Conservation (phyloP, 306 rosid genomes). For the Pyrus bretschneideri region DNA sequence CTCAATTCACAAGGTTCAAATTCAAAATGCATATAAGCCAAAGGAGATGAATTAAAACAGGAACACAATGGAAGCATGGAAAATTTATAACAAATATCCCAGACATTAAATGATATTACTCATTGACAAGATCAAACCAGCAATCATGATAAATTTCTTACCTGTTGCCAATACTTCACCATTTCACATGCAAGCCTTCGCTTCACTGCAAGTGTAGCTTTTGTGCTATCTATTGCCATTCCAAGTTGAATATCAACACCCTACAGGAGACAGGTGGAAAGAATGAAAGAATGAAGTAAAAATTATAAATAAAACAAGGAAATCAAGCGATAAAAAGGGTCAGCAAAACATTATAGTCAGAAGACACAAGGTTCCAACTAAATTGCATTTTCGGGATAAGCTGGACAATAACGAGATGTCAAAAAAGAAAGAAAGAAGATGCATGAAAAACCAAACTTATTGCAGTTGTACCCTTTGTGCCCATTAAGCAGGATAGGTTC, state of each 20-base stretch:
- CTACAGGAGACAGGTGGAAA: conserved; percentile 27
- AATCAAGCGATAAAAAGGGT: neutral
- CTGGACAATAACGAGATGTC: neutral
- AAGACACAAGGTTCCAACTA: neutral
- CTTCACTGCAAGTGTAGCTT: conserved; percentile 98
- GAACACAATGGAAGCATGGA: neutral
- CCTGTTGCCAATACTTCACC: conserved; percentile 99
- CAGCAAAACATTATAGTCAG: neutral
- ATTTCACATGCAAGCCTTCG: conserved; percentile 98
- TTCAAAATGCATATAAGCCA: neutral
- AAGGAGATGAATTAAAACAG: neutral
- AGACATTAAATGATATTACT: neutral
- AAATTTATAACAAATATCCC: neutral
- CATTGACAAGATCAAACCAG: neutral
- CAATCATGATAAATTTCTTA: conserved; percentile 13
- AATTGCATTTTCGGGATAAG: neutral
- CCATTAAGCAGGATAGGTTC: neutral
- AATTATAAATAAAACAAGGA: neutral
- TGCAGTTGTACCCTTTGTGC: neutral
- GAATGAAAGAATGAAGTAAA: too few relatives aligned
- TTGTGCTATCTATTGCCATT: conserved; percentile 91
- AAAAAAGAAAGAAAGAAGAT: neutral
- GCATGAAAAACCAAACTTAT: neutral
- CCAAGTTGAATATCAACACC: conserved; percentile 97
- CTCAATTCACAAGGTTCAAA: neutral